Base-by-base conservation (phyloP, 2,329 filamentous ascomycete species). In the Sarocladium brachiariae region DNA sequence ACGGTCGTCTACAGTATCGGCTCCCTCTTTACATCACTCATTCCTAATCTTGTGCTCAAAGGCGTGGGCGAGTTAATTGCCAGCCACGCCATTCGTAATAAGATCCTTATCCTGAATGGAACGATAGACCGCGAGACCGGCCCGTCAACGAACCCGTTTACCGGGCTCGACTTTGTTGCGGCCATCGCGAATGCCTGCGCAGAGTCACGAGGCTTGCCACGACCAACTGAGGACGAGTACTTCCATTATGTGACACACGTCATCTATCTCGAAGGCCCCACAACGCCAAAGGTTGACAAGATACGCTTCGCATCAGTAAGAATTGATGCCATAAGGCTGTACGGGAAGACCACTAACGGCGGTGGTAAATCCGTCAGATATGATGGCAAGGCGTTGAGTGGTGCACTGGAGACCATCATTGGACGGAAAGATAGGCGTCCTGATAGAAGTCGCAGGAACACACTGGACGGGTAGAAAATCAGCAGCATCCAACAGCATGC, bases 1-100 rank as follows among this genome's bases (percentile, higher is more conserved):
- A 84, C 82, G 1, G 75, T 96, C 8, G 80, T 97, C 41, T 97
- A 96, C 70, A 91, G 87, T 65, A 95, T 97, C 53, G 93, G 93
- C n/a, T 91, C 86, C 1, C 73, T 97, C 0, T 97, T 95, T 67
- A 97, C 92, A 0, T 92, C 87, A 4, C 80, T 97, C 30, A 77
- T 96, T 1, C 92, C 92, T 0, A 90, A 83, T 14, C 71, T 97
- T 1, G 80, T 97, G 4, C 76, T 96, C 16, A 65, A 73, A 1
- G 87, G 86, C 3, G 83, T 95, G 0, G 89, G 88, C 0, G 74
- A 81, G 18, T 80, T 82, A 4, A 65, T 75, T 18, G 61, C 68
- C 1, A 65, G 58, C 31, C 74, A 65, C 0, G 50, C 56, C 25
- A 60, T 81, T 16, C 71, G 79, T 7, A 79, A 84, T 60, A 95